Percentiles rank a stretch among this genome's conserved stretches.
Conservation (phyloP, 768 basidiomycete genomes). For the Lentinula lateritia region DNA sequence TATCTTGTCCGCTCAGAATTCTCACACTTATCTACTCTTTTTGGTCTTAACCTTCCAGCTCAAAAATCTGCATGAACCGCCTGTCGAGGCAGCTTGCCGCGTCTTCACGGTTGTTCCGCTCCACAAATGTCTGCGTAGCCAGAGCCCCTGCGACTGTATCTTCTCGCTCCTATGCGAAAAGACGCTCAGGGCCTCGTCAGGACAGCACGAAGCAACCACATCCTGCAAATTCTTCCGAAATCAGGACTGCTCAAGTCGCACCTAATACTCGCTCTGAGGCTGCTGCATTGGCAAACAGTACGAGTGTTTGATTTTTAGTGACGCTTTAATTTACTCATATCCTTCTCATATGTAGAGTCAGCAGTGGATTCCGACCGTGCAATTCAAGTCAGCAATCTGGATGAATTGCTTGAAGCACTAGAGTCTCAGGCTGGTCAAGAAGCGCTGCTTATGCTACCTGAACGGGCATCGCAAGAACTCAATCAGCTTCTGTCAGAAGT, state of each 20-base stretch:
- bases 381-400: not conserved
- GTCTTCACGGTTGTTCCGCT: not conserved
- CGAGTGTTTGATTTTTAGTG: not conserved
- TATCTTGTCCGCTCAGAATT: not conserved
- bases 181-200: not conserved
- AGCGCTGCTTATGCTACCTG: not conserved
- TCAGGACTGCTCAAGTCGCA: not conserved
- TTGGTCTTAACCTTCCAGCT: not conserved
- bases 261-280: not conserved
- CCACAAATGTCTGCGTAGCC: not conserved
- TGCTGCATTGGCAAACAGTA: not conserved
- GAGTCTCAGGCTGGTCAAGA: slow-evolving; percentile 1
- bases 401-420: not conserved
- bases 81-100: slow-evolving; percentile 6
- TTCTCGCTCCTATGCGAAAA: not conserved
- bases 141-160: not conserved
- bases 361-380: not conserved
- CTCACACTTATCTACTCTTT: slow-evolving; percentile 1
- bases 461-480: not conserved
- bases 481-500: slow-evolving; percentile 1
- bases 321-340: not conserved
- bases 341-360: not conserved
- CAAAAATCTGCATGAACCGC: slow-evolving; percentile 7
- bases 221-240: not conserved
- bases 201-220: not conserved